phyloP scores from a whole-genome alignment of 2,329 filamentous ascomycete genomes.

The Diaporthe nobilis region DNA sequence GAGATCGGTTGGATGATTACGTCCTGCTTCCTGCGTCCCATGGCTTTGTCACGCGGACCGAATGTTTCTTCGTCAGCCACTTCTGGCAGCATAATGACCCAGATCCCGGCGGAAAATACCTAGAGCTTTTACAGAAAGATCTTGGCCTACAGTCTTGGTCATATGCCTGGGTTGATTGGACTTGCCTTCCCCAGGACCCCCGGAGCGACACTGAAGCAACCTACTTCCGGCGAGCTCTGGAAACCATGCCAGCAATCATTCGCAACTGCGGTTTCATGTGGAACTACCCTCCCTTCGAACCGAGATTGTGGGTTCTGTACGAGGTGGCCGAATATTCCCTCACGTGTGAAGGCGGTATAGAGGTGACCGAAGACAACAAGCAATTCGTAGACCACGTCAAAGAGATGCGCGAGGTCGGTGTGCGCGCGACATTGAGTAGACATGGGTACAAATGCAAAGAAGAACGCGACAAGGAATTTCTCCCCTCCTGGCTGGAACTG shows the following conservation, averaged over 20 bases:
- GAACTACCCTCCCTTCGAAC: neutral
- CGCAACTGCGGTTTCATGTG: constrained; percentile 15
- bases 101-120: neutral
- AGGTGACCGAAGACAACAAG: neutral
- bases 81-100: constrained; percentile 2
- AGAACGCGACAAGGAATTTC: constrained; percentile 1
- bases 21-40: neutral
- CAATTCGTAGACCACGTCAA: neutral
- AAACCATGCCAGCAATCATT: neutral
- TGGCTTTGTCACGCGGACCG: neutral
- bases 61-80: constrained; percentile 12
- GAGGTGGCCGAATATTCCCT: constrained; percentile 1
- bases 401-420: neutral
- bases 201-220: neutral
- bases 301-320: neutral
- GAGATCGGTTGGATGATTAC: neutral
- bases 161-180: neutral
- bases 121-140: neutral
- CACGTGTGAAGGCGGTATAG: neutral
- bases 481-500: neutral
- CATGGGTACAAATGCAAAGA: neutral
- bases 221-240: neutral
- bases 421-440: neutral
- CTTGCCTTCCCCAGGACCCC: neutral
- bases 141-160: neutral